Evolutionary conservation across 768 basidiomycete species (phyloP).

Genomic region (Tylopilus cervinicoccineus): DNA sequence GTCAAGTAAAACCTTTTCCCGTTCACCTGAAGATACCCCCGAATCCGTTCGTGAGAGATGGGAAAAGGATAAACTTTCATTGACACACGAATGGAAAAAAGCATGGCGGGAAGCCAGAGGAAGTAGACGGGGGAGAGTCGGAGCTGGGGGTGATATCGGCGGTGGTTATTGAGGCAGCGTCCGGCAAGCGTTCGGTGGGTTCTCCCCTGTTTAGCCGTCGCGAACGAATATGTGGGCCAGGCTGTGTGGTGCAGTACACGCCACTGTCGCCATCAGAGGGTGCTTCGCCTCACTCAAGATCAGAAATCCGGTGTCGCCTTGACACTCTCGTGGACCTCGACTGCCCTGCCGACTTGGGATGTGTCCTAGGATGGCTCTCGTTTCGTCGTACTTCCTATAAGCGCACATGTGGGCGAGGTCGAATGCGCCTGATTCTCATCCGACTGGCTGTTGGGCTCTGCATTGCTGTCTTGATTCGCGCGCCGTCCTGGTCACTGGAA

Average conservation of each 20-base stretch:
- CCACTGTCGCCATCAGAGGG: background rate
- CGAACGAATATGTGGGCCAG: background rate
- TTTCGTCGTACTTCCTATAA: no score
- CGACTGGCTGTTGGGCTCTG: no score
- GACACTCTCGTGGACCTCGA: background rate
- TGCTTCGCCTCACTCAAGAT: background rate
- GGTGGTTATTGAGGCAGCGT: conserved; percentile 8
- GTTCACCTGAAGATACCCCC: conserved; percentile 23
- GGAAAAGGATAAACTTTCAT: conserved; percentile 62
- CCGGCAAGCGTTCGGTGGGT: no score
- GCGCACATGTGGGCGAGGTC: no score
- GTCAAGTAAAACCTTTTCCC: conserved; percentile 14
- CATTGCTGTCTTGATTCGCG: background rate
- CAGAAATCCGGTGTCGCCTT: background rate
- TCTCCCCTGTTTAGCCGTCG: background rate
- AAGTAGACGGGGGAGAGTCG: conserved; percentile 50
- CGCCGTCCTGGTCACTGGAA: background rate
- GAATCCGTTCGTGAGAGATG: conserved; percentile 58
- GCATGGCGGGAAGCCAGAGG: conserved; percentile 74
- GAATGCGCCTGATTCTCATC: no score
- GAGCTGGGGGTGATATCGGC: conserved; percentile 32
- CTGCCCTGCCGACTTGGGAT: background rate
- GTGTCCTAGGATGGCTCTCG: no score
- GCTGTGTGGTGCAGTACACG: background rate
- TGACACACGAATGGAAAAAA: conserved; percentile 78